Base-by-base conservation (phyloP, 2,329 filamentous ascomycete species). In the Calonectria hongkongensis region DNA sequence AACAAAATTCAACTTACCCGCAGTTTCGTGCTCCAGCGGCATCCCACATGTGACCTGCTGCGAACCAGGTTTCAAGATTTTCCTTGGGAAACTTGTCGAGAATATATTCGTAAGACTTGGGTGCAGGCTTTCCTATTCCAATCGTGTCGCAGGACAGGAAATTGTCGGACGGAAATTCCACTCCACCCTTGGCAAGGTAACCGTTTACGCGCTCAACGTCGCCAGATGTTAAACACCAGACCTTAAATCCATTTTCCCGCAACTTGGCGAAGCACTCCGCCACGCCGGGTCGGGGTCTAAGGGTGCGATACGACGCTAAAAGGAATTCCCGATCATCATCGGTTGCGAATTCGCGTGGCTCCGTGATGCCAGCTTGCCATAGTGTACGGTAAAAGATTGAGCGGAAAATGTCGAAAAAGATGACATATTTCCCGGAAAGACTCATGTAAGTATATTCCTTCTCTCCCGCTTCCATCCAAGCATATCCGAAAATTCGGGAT, bases 31-130 rank as follows among this genome's bases (percentile, higher is more conserved):
- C 56, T 7, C 56, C 56, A 12, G 56, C 56, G 18, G 39, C 65
- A 36, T 67, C 65, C 65, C 65, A 67, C 65, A 67, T 67, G 18
- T 67, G 65, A 15, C 48, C 50, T 7, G 65, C 65, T 13, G 65
- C 65, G 47, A 67, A 67, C 65, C 65, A 67, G 13, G 56, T 62
- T 10, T 58, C 39, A 8, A 47, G 33, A 13, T 47, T 30, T 16
- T 58, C 65, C 6, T 41, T 41, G 2, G 50, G 36, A n/a, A 67
- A 67, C 18, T 43, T 41, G 39, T 41, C 65, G n/a, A 58, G 50
- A 39, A 54, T 67, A 10, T 51, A 43, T 12, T 58, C 7, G 27
- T 67, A 67, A 12, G 65, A 51, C 2, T 41, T 21, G 12, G 51
- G 28, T 7, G 36, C 48, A 2, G 65, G 65, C 50, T 67, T 67